A percentile compares a stretch with the other conserved stretches of the same genome.
Evolutionary conservation across 2,329 filamentous ascomycete genomes (phyloP).

Genomic region (Aureobasidium pullulans): DNA sequence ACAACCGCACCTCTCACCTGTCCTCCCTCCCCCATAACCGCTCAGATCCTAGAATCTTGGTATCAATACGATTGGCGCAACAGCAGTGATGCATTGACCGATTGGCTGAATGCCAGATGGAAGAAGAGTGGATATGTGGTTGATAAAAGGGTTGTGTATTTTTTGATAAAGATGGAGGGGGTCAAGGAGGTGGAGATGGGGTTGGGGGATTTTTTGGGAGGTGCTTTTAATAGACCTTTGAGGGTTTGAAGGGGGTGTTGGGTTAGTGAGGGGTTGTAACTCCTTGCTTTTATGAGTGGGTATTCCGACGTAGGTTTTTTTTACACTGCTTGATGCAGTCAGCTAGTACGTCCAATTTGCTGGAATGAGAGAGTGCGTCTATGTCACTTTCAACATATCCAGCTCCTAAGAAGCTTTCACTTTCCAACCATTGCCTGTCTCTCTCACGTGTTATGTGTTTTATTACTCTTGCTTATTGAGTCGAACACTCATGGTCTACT

Average conservation of each 20-base stretch:
- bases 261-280: background rate
- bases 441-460: too few species aligned
- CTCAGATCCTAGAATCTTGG: slow-evolving; percentile 19
- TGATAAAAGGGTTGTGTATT: slow-evolving; percentile 19
- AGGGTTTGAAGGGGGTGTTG: background rate
- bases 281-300: too few species aligned
- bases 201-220: slow-evolving; percentile 13
- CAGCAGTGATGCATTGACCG: slow-evolving; percentile 21
- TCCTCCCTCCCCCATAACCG: slow-evolving; percentile 17
- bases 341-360: too few species aligned
- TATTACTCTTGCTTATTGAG: too few species aligned
- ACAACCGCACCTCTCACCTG: background rate
- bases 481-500: too few species aligned
- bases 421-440: too few species aligned
- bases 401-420: too few species aligned
- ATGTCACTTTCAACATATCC: too few species aligned
- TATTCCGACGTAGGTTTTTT: too few species aligned
- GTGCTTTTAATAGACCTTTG: background rate
- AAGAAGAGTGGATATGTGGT: slow-evolving; percentile 22
- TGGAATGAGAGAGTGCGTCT: too few species aligned
- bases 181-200: slow-evolving; percentile 17
- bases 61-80: slow-evolving; percentile 19
- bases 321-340: too few species aligned
- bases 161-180: slow-evolving; percentile 18
- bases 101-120: slow-evolving; percentile 25